Evolutionary conservation across 1,284 basidiomycete genomes (phyloP).

Genomic region (Naganishia albida): DNA sequence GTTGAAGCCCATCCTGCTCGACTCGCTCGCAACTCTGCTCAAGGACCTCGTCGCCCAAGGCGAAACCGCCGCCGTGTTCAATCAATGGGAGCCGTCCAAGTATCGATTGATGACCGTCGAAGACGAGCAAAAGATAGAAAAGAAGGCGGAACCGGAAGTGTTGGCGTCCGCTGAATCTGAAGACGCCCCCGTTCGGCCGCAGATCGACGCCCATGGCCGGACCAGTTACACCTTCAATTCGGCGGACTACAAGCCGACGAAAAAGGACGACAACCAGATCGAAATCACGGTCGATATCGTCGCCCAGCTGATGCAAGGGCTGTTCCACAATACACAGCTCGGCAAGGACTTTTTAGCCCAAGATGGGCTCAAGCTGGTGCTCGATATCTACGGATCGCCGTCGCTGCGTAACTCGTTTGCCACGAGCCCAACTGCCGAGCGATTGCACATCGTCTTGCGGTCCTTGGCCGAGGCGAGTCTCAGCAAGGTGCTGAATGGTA

Average conservation of each 20-base stretch:
- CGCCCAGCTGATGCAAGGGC: conserved; percentile 79
- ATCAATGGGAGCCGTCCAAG: conserved; percentile 23
- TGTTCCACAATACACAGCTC: conserved; percentile 84
- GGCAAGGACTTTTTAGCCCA: conserved; percentile 86
- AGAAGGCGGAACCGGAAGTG: conserved; percentile 1
- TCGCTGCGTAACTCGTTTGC: conserved; percentile 89
- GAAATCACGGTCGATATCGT: conserved; percentile 23
- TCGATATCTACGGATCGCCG: conserved; percentile 75
- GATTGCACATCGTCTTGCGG: conserved; percentile 82
- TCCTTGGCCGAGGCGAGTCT: conserved; percentile 85
- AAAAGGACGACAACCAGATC: conserved; percentile 24
- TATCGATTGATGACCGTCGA: conserved; percentile 25
- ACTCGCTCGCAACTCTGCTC: conserved; percentile 69
- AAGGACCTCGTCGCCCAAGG: conserved; percentile 61
- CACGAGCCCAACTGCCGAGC: conserved; percentile 75
- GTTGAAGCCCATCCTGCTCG: conserved; percentile 76
- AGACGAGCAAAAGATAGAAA: conserved; percentile 10
- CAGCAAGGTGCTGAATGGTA: conserved; percentile 69
- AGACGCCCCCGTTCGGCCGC: conserved; percentile 2
- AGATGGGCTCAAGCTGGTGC: conserved; percentile 74
- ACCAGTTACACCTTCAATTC: conserved; percentile 12
- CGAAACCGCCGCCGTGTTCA: conserved; percentile 35
- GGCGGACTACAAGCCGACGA: conserved; percentile 14
- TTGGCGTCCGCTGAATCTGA: not conserved
- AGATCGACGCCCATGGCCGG: conserved; percentile 2